Conservation (phyloP, 139 green algal species). For the Chlorokybus atmophyticus region DNA sequence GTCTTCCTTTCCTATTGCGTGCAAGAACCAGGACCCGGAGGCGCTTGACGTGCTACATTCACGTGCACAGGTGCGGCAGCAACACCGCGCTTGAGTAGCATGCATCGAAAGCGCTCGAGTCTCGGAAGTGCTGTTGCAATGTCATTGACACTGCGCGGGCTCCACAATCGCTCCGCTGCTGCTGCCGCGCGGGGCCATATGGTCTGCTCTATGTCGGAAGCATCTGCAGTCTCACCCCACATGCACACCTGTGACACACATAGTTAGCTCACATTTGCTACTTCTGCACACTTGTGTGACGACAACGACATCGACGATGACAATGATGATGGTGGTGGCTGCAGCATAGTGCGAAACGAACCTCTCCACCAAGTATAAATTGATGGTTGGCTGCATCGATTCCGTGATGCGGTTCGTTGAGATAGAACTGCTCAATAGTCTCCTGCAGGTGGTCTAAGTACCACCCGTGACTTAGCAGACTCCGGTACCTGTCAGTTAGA, state of each 20-base stretch:
- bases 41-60: neutral
- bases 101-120: neutral
- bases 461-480: too few relatives aligned
- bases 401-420: constrained; percentile 23
- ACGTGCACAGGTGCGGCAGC: neutral
- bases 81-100: neutral
- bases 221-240: constrained; percentile 26
- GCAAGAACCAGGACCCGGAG: neutral
- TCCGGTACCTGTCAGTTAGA: too few relatives aligned
- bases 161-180: constrained; percentile 11
- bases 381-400: too few relatives aligned
- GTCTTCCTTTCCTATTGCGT: too few relatives aligned
- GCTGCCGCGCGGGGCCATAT: constrained; percentile 25
- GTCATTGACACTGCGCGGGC: neutral
- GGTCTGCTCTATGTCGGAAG: constrained; percentile 16
- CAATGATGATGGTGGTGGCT: too few relatives aligned
- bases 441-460: constrained; percentile 22
- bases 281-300: too few relatives aligned
- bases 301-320: too few relatives aligned
- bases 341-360: too few relatives aligned
- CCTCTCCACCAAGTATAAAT: too few relatives aligned
- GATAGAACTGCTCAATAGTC: constrained; percentile 13
- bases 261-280: too few relatives aligned
- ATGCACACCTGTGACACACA: constrained; percentile 36
- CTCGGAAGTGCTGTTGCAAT: neutral